Evolutionary conservation across 805 yeast genomes (phyloP).

Genomic region (Yarrowia deformans): DNA sequence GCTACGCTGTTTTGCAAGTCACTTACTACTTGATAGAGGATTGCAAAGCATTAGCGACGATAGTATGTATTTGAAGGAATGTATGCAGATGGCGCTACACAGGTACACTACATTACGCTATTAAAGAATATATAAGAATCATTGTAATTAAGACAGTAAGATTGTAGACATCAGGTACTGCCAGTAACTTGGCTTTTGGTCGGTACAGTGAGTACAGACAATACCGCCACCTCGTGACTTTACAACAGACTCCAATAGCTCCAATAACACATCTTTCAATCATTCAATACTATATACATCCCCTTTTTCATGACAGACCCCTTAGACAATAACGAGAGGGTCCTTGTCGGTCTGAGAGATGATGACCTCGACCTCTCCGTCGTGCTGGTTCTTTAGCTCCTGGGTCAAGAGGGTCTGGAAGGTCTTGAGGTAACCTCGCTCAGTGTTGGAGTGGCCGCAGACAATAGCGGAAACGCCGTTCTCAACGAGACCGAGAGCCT

Average conservation of each 20-base stretch:
- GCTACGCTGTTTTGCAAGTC: conserved; percentile 1
- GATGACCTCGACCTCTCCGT: conserved; percentile 52
- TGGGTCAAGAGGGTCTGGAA: conserved; percentile 59
- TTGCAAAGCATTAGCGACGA: background rate
- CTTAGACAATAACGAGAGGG: conserved; percentile 58
- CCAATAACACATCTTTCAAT: background rate
- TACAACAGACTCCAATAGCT: no score
- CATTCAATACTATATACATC: conserved; percentile 19
- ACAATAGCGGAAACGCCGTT: conserved; percentile 72
- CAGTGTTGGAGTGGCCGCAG: conserved; percentile 92
- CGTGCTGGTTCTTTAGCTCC: conserved; percentile 51
- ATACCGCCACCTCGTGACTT: no score
- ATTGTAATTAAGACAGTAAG: background rate
- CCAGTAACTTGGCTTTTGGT: no score
- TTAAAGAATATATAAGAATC: conserved; percentile 13
- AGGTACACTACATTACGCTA: conserved; percentile 7
- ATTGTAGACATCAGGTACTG: no score
- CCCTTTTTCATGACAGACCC: conserved; percentile 45
- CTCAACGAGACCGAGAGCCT: conserved; percentile 75
- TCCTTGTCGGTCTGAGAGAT: conserved; percentile 69
- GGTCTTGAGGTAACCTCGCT: conserved; percentile 75
- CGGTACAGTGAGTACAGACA: no score
- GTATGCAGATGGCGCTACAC: conserved; percentile 5
- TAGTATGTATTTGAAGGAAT: background rate
- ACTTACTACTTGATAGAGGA: conserved; percentile 7